Evolutionary conservation across 805 yeast species (phyloP).

Genomic region (Candida sanyiensis): DNA sequence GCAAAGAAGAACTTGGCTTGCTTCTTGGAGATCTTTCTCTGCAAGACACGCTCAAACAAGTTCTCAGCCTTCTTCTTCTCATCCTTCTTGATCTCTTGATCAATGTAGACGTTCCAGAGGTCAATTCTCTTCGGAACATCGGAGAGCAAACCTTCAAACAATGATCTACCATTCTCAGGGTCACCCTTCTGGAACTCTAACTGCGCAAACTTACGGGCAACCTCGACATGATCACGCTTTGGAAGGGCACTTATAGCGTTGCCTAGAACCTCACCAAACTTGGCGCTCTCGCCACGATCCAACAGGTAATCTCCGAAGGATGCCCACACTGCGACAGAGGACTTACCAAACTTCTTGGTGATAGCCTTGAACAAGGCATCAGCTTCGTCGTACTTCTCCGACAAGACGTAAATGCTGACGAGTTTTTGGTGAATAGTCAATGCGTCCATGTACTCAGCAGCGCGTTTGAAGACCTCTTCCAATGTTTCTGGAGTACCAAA

Average conservation of each 20-base stretch:
- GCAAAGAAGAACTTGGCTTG: slow-evolving; percentile 93
- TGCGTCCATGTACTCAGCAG: slow-evolving; percentile 91
- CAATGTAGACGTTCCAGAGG: slow-evolving; percentile 92
- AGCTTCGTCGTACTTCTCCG: slow-evolving; percentile 71
- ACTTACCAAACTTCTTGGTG: slow-evolving; percentile 73
- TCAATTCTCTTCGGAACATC: slow-evolving; percentile 91
- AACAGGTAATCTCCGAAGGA: slow-evolving; percentile 72
- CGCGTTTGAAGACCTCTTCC: slow-evolving; percentile 73
- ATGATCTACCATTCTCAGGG: slow-evolving; percentile 88
- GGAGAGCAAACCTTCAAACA: slow-evolving; percentile 85
- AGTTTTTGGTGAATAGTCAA: slow-evolving; percentile 74
- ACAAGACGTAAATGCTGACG: slow-evolving; percentile 65
- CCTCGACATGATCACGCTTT: slow-evolving; percentile 68
- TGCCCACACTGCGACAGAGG: slow-evolving; percentile 70
- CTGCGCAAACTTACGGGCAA: slow-evolving; percentile 84
- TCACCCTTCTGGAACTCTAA: slow-evolving; percentile 85
- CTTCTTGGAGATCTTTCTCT: slow-evolving; percentile 64
- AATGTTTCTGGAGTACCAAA: slow-evolving; percentile 84
- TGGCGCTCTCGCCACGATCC: slow-evolving; percentile 47
- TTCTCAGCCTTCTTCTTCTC: slow-evolving; percentile 67
- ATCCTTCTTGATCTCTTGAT: slow-evolving; percentile 76
- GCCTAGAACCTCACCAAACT: slow-evolving; percentile 69
- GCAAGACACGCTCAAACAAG: slow-evolving; percentile 74
- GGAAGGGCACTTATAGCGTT: slow-evolving; percentile 68
- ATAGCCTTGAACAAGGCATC: slow-evolving; percentile 57